phyloP scores from a whole-genome alignment of 2,329 filamentous ascomycete species.

The Claviceps spartinae region DNA sequence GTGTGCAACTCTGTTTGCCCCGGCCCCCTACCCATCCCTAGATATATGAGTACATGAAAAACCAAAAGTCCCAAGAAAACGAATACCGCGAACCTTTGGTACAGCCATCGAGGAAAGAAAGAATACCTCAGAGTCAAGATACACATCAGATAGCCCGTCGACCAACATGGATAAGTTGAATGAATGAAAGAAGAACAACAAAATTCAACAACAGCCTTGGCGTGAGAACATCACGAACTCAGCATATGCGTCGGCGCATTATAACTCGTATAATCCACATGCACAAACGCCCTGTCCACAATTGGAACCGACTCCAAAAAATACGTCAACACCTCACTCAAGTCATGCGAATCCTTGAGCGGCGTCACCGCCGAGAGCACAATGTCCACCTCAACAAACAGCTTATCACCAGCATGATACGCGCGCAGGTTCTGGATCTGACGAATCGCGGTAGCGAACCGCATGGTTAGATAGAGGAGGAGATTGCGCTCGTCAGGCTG shows the following conservation, averaged over 20 bases:
- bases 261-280: constrained; percentile 50
- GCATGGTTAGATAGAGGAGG: constrained; percentile 81
- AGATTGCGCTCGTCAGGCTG: constrained; percentile 73
- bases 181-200: neutral
- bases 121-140: too few relatives aligned
- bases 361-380: constrained; percentile 65
- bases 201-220: too few relatives aligned
- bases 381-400: constrained; percentile 72
- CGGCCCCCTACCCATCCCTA: too few relatives aligned
- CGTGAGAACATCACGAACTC: constrained; percentile 11
- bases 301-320: constrained; percentile 73
- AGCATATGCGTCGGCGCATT: constrained; percentile 47
- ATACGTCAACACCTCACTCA: constrained; percentile 66
- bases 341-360: constrained; percentile 67
- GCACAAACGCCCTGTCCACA: constrained; percentile 60
- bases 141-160: too few relatives aligned
- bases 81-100: too few relatives aligned
- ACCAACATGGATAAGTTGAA: neutral
- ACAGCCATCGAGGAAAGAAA: too few relatives aligned
- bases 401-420: constrained; percentile 74
- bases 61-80: too few relatives aligned
- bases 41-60: too few relatives aligned
- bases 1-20: too few relatives aligned
- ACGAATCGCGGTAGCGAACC: constrained; percentile 76
- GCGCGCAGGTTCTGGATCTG: constrained; percentile 76